Percentiles rank a stretch among this genome's conserved stretches.
These are phyloP conservation scores for Passalora sequoiae DNA, from an alignment of 2,329 filamentous ascomycete genomes.

Conservation along the genomic window DNA sequence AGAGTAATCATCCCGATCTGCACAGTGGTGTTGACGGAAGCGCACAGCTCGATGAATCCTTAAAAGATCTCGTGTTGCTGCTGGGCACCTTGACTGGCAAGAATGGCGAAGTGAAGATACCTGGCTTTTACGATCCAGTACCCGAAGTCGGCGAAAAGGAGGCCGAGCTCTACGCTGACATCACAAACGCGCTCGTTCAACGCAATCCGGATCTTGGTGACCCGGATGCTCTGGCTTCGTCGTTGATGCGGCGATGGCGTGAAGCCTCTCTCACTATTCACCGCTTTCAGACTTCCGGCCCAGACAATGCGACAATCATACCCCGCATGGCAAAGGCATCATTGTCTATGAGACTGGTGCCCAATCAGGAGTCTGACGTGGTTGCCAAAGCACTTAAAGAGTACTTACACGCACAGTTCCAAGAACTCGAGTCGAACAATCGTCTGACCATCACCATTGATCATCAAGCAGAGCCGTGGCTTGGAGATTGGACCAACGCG, in stretches of 20 bases:
- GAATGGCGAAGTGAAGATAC: conserved; percentile 76
- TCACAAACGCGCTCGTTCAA: conserved; percentile 68
- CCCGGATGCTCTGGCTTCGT: conserved; percentile 68
- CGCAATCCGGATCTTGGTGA: conserved; percentile 62
- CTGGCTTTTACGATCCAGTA: conserved; percentile 82
- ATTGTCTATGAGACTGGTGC: conserved; percentile 85
- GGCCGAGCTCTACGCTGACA: conserved; percentile 75
- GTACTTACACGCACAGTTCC: conserved; percentile 69
- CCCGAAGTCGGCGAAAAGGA: conserved; percentile 70
- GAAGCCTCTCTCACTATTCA: conserved; percentile 94
- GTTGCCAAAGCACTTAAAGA: conserved; percentile 62
- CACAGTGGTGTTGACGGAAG: conserved; percentile 98
- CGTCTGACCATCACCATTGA: conserved; percentile 76
- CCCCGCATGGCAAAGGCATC: conserved; percentile 83
- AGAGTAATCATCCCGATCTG: conserved; percentile 79
- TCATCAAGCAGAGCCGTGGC: conserved; percentile 92
- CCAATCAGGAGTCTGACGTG: conserved; percentile 80
- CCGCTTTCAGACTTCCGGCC: conserved; percentile 84
- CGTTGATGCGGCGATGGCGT: conserved; percentile 89
- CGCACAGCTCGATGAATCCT: conserved; percentile 78
- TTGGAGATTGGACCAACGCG: conserved; percentile 74
- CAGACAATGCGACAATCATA: conserved; percentile 81
- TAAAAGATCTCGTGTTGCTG: conserved; percentile 83
- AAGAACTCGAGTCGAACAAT: conserved; percentile 72
- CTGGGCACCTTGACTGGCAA: conserved; percentile 76